Conservation (phyloP, 2,329 filamentous ascomycete genomes). For the Aspergillus aculeatinus region DNA sequence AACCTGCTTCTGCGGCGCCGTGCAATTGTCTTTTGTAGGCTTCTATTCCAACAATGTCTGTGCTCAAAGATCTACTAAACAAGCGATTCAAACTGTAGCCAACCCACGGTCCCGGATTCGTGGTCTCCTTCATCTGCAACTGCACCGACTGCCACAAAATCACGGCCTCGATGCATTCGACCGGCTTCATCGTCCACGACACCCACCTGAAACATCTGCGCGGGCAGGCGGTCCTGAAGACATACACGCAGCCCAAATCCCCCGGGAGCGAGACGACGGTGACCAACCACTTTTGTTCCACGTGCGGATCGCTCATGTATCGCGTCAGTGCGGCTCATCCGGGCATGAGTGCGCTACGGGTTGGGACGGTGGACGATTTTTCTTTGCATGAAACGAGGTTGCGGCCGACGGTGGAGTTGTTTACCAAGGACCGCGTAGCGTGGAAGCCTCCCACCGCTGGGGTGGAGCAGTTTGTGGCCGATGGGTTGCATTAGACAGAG, state of each 20-base stretch:
- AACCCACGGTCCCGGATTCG: conserved; percentile 25
- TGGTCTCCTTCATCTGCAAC: conserved; percentile 58
- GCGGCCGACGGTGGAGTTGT: conserved; percentile 55
- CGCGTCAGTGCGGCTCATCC: background rate
- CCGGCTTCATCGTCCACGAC: conserved; percentile 41
- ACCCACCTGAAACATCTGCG: too few species aligned
- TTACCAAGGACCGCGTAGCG: conserved; percentile 50
- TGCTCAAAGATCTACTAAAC: too few species aligned
- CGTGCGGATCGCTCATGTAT: conserved; percentile 8
- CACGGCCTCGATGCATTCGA: conserved; percentile 61
- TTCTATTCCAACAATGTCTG: too few species aligned
- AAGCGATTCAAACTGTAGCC: too few species aligned
- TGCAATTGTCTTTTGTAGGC: too few species aligned
- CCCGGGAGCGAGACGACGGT: background rate
- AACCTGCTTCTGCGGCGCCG: too few species aligned
- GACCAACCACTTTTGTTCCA: conserved; percentile 6
- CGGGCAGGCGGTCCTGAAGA: too few species aligned
- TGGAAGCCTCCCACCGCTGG: conserved; percentile 50
- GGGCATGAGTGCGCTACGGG: conserved; percentile 37
- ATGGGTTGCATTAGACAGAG: too few species aligned
- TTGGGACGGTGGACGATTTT: conserved; percentile 65
- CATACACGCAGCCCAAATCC: background rate
- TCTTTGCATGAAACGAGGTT: conserved; percentile 57
- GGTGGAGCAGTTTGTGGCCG: conserved; percentile 24
- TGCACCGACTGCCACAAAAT: conserved; percentile 63